Evolutionary conservation across 164 flowering plant genomes (phyloP).

Genomic region (Amborella trichopoda): DNA sequence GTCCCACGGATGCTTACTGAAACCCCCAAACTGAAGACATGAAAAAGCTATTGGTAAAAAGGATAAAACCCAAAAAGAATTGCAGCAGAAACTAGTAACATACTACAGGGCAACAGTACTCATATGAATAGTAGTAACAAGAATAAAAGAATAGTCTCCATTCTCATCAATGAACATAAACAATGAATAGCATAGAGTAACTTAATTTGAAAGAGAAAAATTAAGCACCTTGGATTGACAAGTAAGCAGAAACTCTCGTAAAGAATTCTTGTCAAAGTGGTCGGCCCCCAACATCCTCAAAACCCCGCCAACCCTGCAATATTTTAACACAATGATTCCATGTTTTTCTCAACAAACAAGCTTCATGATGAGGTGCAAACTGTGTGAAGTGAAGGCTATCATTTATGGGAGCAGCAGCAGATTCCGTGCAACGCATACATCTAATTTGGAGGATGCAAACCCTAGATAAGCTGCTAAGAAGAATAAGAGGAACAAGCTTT

Average conservation of each 20-base stretch:
- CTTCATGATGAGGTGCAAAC: too few species aligned
- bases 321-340: neutral
- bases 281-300: constrained; percentile 56
- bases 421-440: neutral
- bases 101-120: neutral
- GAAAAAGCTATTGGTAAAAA: neutral
- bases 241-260: constrained; percentile 48
- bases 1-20: constrained; percentile 64
- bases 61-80: neutral
- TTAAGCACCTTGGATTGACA: constrained; percentile 61
- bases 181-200: too few species aligned
- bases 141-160: too few species aligned
- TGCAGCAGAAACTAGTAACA: neutral
- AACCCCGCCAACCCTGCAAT: constrained; percentile 69
- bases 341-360: too few species aligned
- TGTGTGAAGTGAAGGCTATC: neutral
- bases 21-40: constrained; percentile 74
- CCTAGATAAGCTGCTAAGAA: neutral
- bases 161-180: too few species aligned
- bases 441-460: neutral
- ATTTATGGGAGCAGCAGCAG: neutral
- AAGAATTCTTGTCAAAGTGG: constrained; percentile 41
- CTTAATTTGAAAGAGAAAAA: constrained; percentile 5
- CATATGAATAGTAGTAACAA: neutral
- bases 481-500: neutral